These are phyloP conservation scores for Gracilaria domingensis DNA, from an alignment of 23 red algal genomes.

Conservation along the genomic window DNA sequence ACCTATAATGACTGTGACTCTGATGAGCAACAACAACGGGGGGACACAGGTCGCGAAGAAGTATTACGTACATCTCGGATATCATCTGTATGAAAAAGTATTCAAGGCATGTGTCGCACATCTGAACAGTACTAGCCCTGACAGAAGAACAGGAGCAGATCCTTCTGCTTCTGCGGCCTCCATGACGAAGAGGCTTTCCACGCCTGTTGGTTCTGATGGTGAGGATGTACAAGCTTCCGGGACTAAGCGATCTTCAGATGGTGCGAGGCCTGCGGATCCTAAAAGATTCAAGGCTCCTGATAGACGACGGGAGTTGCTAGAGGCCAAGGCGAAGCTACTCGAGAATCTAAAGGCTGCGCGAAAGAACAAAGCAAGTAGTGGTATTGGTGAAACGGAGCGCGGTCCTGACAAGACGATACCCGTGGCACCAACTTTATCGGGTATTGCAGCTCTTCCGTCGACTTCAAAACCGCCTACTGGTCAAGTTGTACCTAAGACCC, in stretches of 20 bases:
- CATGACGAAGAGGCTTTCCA: not conserved
- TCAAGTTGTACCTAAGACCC: not conserved
- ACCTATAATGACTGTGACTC: conserved; percentile 19
- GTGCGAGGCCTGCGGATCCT: not conserved
- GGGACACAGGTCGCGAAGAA: conserved; percentile 34
- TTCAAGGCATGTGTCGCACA: conserved; percentile 21
- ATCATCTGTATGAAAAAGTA: conserved; percentile 25
- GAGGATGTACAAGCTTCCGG: not conserved
- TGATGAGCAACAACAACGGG: conserved; percentile 24
- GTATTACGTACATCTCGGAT: conserved; percentile 7
- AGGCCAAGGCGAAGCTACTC: conserved; percentile 24
- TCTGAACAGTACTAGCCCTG: not conserved
- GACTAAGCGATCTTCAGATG: not conserved
- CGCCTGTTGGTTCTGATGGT: not conserved
- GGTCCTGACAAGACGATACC: not conserved
- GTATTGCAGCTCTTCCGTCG: not conserved
- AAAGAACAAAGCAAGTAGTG: conserved; percentile 12
- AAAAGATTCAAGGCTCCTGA: conserved; percentile 22
- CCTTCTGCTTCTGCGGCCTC: not conserved
- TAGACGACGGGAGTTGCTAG: not conserved
- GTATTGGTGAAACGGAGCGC: not conserved
- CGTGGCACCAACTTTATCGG: not conserved
- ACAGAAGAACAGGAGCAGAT: not conserved
- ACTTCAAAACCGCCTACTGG: not conserved
- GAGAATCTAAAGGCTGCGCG: conserved; percentile 19